phyloP scores from a whole-genome alignment of 495 filamentous ascomycete genomes.

The Penicillium flavigenum region DNA sequence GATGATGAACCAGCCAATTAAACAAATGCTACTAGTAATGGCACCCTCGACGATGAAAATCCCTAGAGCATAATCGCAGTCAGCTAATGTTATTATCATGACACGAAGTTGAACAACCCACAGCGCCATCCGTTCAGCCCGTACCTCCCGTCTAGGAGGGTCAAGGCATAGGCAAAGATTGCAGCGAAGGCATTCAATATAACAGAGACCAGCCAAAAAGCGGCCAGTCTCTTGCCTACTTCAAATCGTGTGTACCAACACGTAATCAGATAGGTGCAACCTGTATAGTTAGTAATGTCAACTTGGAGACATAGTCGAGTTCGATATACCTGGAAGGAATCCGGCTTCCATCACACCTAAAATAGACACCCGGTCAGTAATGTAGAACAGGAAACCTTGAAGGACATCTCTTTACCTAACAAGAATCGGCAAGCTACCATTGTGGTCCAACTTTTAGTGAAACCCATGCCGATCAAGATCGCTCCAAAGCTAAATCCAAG shows the following conservation, averaged over 20 bases:
- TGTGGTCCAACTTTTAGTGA: not conserved
- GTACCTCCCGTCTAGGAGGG: not conserved
- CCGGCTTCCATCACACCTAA: conserved; percentile 4
- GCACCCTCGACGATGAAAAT: conserved; percentile 6
- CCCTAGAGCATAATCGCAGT: not conserved
- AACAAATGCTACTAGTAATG: not conserved
- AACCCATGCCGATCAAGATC: conserved; percentile 8
- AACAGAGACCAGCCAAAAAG: conserved; percentile 2
- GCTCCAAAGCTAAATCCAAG: conserved; percentile 1
- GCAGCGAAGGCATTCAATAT: not conserved
- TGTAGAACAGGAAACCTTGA: not conserved
- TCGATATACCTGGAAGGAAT: not conserved
- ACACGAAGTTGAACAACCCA: not conserved
- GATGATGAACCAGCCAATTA: conserved; percentile 3
- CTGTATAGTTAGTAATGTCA: not conserved
- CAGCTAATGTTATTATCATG: not conserved
- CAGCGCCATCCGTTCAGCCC: conserved; percentile 2
- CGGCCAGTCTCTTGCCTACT: conserved; percentile 1
- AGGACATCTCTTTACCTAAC: not conserved
- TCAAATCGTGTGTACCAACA: conserved; percentile 5
- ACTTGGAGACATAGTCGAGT: not conserved
- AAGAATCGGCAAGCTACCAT: conserved; percentile 1
- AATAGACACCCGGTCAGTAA: not conserved
- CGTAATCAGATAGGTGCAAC: conserved; percentile 6
- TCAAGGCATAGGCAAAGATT: conserved; percentile 8